A percentile compares a stretch with the other conserved stretches of the same genome.
Evolutionary conservation across 2,329 filamentous ascomycete genomes (phyloP).

Genomic region (Ceratocystis cubensis): DNA sequence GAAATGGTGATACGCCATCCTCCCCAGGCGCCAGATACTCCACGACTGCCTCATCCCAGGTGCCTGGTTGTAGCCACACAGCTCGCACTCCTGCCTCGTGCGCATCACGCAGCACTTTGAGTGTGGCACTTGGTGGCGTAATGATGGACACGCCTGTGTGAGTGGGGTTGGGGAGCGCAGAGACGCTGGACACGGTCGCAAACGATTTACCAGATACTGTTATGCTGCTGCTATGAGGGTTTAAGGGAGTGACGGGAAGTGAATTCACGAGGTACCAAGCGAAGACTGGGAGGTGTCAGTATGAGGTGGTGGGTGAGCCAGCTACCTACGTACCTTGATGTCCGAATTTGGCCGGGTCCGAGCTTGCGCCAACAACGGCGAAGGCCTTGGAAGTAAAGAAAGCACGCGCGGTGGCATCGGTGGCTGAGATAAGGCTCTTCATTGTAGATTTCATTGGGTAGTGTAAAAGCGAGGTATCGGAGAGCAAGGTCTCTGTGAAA

Average conservation of each 20-base stretch:
- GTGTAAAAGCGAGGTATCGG: not conserved
- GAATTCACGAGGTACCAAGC: constrained; percentile 72
- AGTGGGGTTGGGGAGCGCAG: constrained; percentile 50
- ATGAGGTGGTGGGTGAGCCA: constrained; percentile 10
- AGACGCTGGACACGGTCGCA: constrained; percentile 52
- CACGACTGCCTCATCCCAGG: constrained; percentile 65
- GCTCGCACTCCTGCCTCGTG: constrained; percentile 58
- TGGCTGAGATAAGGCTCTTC: constrained; percentile 15
- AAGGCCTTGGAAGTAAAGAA: constrained; percentile 75
- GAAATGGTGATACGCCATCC: constrained; percentile 37
- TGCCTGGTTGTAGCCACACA: constrained; percentile 86
- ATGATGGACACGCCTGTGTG: constrained; percentile 74
- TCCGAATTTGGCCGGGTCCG: constrained; percentile 73
- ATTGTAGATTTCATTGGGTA: not conserved
- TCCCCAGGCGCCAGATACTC: constrained; percentile 49
- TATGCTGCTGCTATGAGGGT: constrained; percentile 57
- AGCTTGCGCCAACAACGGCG: constrained; percentile 81
- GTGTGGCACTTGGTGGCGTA: constrained; percentile 69
- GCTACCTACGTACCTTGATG: constrained; percentile 57
- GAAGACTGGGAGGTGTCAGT: constrained; percentile 48
- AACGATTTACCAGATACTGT: constrained; percentile 41
- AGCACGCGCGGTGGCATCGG: constrained; percentile 57
- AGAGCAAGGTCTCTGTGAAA: not conserved
- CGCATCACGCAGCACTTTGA: constrained; percentile 63
- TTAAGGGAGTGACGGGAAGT: constrained; percentile 70